Conservation (phyloP, 1,284 basidiomycete genomes). For the Puccinia hordei region DNA sequence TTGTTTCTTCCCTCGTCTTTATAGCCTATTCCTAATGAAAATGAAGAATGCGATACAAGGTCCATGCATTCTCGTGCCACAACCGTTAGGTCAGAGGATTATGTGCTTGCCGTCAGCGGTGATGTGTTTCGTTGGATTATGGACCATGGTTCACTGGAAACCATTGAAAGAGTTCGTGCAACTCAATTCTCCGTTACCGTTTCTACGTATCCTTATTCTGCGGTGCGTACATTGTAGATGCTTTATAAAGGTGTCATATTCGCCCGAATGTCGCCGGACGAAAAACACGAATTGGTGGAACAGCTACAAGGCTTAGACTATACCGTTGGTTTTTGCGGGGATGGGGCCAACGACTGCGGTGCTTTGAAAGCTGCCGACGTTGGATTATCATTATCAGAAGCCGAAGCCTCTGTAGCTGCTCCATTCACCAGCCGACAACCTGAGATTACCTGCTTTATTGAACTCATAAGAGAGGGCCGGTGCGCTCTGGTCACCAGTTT, state of each 20-base stretch:
- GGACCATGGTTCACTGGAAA: constrained; percentile 89
- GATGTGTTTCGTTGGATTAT: constrained; percentile 99
- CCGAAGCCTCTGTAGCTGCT: constrained; percentile 97
- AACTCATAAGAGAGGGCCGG: constrained; percentile 88
- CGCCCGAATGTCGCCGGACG: constrained; percentile 98
- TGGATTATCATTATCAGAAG: constrained; percentile 92
- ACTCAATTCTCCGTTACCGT: background rate
- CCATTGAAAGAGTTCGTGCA: constrained; percentile 75
- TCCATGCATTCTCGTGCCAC: constrained; percentile 11
- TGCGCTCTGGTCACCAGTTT: constrained; percentile 96
- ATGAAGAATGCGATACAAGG: constrained; percentile 44
- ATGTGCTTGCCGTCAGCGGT: constrained; percentile 89
- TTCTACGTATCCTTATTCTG: background rate
- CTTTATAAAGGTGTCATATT: constrained; percentile 97
- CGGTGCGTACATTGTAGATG: constrained; percentile 68
- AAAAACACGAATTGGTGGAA: constrained; percentile 98
- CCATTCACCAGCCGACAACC: constrained; percentile 93
- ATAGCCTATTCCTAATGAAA: constrained; percentile 67
- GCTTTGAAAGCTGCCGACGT: constrained; percentile 98
- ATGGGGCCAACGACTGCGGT: constrained; percentile 98
- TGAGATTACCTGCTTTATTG: constrained; percentile 93
- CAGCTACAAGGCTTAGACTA: constrained; percentile 89
- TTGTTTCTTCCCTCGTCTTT: background rate
- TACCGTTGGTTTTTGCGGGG: constrained; percentile 96
- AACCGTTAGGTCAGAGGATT: constrained; percentile 59